phyloP scores from a whole-genome alignment of 2,329 filamentous ascomycete genomes.

The Cladophialophora bantiana region DNA sequence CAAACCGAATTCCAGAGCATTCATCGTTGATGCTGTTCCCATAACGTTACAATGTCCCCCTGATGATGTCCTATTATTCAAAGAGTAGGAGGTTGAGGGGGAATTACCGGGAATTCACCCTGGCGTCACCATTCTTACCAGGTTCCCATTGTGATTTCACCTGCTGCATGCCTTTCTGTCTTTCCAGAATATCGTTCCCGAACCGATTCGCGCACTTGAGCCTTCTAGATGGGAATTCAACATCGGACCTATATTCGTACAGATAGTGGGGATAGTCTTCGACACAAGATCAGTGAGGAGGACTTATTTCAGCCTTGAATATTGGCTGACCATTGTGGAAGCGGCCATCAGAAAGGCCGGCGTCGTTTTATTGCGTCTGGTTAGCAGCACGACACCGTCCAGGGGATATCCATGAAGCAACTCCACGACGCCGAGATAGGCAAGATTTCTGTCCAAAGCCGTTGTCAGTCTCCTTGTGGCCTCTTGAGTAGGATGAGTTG shows the following conservation, averaged over 20 bases:
- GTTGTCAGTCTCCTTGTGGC: conserved; percentile 57
- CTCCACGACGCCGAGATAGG: conserved; percentile 58
- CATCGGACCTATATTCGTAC: conserved; percentile 62
- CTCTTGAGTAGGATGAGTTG: conserved; percentile 61
- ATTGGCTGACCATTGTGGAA: conserved; percentile 53
- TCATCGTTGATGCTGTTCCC: conserved; percentile 63
- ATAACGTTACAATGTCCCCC: conserved; percentile 62
- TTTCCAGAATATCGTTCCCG: conserved; percentile 58
- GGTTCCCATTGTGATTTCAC: conserved; percentile 54
- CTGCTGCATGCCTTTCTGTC: conserved; percentile 57
- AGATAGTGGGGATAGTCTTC: conserved; percentile 59
- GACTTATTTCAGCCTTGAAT: too few relatives aligned
- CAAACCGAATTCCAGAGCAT: too few relatives aligned
- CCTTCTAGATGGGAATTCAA: conserved; percentile 58
- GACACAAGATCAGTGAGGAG: too few relatives aligned
- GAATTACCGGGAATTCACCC: too few relatives aligned
- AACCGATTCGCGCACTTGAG: too few relatives aligned
- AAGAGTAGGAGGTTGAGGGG: too few relatives aligned
- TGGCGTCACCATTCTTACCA: conserved; percentile 56
- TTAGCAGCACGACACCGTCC: conserved; percentile 60
- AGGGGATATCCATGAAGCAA: conserved; percentile 58
- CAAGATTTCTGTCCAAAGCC: conserved; percentile 58
- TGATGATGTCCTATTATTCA: conserved; percentile 57
- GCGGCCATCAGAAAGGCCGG: conserved; percentile 61
- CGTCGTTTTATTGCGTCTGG: conserved; percentile 62